These are phyloP conservation scores for Lipomyces orientalis DNA, from an alignment of 805 yeast species.

Conservation along the genomic window DNA sequence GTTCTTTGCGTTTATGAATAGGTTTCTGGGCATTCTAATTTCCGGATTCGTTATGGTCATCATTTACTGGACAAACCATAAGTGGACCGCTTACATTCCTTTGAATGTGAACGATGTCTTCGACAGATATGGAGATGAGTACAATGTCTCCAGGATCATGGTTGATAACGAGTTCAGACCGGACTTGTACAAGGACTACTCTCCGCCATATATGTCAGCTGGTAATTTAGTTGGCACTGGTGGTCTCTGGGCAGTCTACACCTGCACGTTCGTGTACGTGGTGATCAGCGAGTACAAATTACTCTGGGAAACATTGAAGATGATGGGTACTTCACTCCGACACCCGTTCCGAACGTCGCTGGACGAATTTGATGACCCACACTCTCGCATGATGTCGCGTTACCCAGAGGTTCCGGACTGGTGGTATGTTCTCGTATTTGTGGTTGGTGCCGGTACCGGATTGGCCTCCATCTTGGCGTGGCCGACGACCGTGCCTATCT, in stretches of 20 bases:
- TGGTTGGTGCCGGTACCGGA: slow-evolving; percentile 53
- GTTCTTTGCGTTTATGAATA: slow-evolving; percentile 47
- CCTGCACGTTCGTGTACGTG: slow-evolving; percentile 18
- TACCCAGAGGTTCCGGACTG: slow-evolving; percentile 8
- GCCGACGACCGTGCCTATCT: slow-evolving; percentile 48
- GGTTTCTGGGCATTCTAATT: slow-evolving; percentile 47
- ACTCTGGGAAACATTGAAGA: slow-evolving; percentile 48
- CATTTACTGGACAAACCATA: slow-evolving; percentile 53
- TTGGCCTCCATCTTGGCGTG: slow-evolving; percentile 45
- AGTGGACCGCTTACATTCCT: slow-evolving; percentile 58
- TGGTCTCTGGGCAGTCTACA: slow-evolving; percentile 15
- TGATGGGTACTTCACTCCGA: slow-evolving; percentile 21
- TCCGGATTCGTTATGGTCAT: slow-evolving; percentile 41
- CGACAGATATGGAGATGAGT: slow-evolving; percentile 42
- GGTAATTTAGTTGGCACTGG: slow-evolving; percentile 52
- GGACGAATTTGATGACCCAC: slow-evolving; percentile 42
- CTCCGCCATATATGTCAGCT: slow-evolving; percentile 65
- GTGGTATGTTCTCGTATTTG: slow-evolving; percentile 49
- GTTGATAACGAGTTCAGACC: slow-evolving; percentile 49
- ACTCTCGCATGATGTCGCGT: slow-evolving; percentile 14
- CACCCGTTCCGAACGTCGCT: slow-evolving; percentile 42
- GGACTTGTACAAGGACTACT: slow-evolving; percentile 53
- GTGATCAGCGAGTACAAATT: slow-evolving; percentile 14
- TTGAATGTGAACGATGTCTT: slow-evolving; percentile 52
- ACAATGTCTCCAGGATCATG: slow-evolving; percentile 51